Percentiles rank a stretch among this genome's conserved stretches.
These are phyloP conservation scores for Fomes fomentarius DNA, from an alignment of 1,284 basidiomycete species.

Conservation along the genomic window DNA sequence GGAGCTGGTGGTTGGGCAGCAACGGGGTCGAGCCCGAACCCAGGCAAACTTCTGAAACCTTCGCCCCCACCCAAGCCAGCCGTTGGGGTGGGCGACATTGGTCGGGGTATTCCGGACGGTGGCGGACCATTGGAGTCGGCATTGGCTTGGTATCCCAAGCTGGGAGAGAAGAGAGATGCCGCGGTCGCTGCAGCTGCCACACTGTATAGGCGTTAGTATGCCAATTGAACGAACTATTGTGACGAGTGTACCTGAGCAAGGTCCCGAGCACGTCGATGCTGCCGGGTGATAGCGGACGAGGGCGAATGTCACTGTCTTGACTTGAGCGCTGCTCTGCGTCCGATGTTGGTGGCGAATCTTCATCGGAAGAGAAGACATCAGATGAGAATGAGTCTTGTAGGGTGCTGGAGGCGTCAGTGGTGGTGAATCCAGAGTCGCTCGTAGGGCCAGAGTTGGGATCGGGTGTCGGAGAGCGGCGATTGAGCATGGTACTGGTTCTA, in stretches of 20 bases:
- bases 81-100: slow-evolving; percentile 54
- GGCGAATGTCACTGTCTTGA: slow-evolving; percentile 21
- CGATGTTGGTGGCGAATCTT: background rate
- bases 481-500: slow-evolving; percentile 27
- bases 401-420: background rate
- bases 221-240: too few species aligned
- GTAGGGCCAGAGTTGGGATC: slow-evolving; percentile 5
- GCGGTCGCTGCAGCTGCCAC: slow-evolving; percentile 83
- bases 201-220: slow-evolving; percentile 38
- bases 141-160: slow-evolving; percentile 37
- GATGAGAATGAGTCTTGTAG: background rate
- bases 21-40: slow-evolving; percentile 23
- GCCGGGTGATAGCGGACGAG: slow-evolving; percentile 57
- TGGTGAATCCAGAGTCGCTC: background rate
- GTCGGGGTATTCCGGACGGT: slow-evolving; percentile 33
- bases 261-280: slow-evolving; percentile 81
- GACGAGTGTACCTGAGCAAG: slow-evolving; percentile 67
- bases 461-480: slow-evolving; percentile 13
- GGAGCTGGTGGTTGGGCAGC: slow-evolving; percentile 1
- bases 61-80: slow-evolving; percentile 41
- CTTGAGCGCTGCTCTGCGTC: slow-evolving; percentile 13
- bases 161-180: slow-evolving; percentile 66
- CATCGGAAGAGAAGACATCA: background rate
- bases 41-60: slow-evolving; percentile 27
- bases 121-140: slow-evolving; percentile 19